Evolutionary conservation across 148 eudicot genomes (phyloP).

Genomic region (Diospyros lotus): DNA sequence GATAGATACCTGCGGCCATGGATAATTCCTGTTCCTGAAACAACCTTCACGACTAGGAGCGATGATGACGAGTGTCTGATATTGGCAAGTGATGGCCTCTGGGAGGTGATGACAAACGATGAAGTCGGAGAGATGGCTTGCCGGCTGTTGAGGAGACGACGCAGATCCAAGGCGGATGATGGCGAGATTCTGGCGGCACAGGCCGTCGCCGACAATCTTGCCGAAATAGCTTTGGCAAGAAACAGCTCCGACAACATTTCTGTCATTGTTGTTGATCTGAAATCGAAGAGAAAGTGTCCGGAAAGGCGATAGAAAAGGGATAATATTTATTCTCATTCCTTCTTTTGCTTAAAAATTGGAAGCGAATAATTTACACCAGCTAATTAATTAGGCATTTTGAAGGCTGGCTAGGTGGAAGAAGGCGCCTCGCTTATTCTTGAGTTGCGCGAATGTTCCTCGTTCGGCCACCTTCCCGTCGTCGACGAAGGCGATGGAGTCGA

Average conservation of each 20-base stretch:
- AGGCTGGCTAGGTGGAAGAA: slow-evolving; percentile 73
- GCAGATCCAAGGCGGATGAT: slow-evolving; percentile 32
- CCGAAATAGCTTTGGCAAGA: slow-evolving; percentile 53
- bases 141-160: slow-evolving; percentile 49
- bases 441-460: slow-evolving; percentile 53
- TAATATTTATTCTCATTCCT: neutral
- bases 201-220: slow-evolving; percentile 56
- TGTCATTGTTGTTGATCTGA: slow-evolving; percentile 64
- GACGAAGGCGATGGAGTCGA: slow-evolving; percentile 61
- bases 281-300: slow-evolving; percentile 46
- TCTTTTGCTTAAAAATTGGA: neutral
- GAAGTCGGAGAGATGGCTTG: slow-evolving; percentile 69
- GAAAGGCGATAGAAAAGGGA: slow-evolving; percentile 23
- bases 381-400: slow-evolving; percentile 27
- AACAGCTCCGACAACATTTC: slow-evolving; percentile 78
- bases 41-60: slow-evolving; percentile 58
- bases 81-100: slow-evolving; percentile 82
- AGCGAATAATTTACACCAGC: no score
- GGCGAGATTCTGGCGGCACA: slow-evolving; percentile 44
- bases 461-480: slow-evolving; percentile 77
- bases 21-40: slow-evolving; percentile 74
- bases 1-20: slow-evolving; percentile 74
- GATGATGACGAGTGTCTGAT: slow-evolving; percentile 78
- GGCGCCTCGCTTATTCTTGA: slow-evolving; percentile 67
- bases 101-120: slow-evolving; percentile 85